phyloP scores from a whole-genome alignment of 352 stramenopile species.

The Pythium oligandrum region DNA sequence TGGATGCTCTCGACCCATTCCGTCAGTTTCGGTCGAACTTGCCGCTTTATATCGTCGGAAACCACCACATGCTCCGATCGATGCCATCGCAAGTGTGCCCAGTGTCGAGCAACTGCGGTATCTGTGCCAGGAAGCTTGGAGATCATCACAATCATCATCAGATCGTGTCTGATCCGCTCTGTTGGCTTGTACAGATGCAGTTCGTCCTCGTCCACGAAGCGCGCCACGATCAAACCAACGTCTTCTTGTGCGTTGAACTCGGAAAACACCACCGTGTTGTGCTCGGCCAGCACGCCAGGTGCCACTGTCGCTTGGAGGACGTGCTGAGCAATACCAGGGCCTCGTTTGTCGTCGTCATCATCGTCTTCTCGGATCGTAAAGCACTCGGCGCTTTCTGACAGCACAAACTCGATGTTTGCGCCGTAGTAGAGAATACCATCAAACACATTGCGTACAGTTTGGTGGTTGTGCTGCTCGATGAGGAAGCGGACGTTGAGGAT shows the following conservation, averaged over 20 bases:
- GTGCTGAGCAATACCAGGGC: not conserved
- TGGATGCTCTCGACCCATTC: too few species aligned
- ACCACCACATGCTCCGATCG: too few species aligned
- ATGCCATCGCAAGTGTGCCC: too few species aligned
- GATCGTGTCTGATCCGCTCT: conserved; percentile 6
- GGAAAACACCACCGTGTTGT: not conserved
- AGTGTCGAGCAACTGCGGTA: too few species aligned
- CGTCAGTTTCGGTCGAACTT: too few species aligned
- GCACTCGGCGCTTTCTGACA: not conserved
- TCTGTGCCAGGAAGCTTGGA: not conserved
- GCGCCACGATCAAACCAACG: conserved; percentile 8
- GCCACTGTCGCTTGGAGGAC: not conserved
- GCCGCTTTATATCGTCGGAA: too few species aligned
- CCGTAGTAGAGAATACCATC: not conserved
- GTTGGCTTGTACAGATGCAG: conserved; percentile 27
- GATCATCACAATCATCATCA: conserved; percentile 13
- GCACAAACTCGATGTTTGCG: not conserved
- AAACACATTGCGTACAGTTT: not conserved
- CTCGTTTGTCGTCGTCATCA: not conserved
- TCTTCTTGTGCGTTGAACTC: not conserved
- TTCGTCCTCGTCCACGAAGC: conserved; percentile 29
- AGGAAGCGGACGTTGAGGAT: not conserved
- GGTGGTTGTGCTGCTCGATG: not conserved
- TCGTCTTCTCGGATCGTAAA: not conserved
- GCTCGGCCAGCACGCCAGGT: not conserved